These are phyloP conservation scores for Cytospora piceae DNA, from an alignment of 2,329 filamentous ascomycete genomes.

Conservation along the genomic window DNA sequence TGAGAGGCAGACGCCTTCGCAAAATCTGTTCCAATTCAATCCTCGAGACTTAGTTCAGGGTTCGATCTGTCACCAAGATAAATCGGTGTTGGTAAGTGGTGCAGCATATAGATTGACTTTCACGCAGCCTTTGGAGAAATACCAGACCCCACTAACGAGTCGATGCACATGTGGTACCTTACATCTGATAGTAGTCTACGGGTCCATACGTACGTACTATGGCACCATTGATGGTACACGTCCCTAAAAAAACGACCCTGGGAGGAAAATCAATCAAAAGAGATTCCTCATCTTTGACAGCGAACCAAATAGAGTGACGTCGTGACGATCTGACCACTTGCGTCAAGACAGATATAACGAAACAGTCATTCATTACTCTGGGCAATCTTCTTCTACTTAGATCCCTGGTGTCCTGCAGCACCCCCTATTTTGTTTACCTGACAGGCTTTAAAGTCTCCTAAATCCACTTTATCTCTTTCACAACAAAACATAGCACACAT, in stretches of 20 bases:
- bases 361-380: slow-evolving; percentile 7
- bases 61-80: neutral
- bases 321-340: slow-evolving; percentile 10
- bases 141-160: slow-evolving; percentile 1
- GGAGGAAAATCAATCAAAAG: neutral
- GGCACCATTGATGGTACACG: neutral
- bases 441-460: slow-evolving; percentile 12
- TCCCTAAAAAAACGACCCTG: neutral
- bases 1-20: neutral
- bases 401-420: slow-evolving; percentile 21
- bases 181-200: neutral
- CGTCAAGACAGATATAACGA: slow-evolving; percentile 18
- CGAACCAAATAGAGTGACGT: slow-evolving; percentile 16
- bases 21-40: neutral
- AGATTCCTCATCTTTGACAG: slow-evolving; percentile 6
- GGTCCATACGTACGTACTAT: neutral
- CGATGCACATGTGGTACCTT: slow-evolving; percentile 9
- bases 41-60: neutral
- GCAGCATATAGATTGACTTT: neutral
- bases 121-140: neutral
- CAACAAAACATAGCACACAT: slow-evolving; percentile 17
- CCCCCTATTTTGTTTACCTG: slow-evolving; percentile 23
- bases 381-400: slow-evolving; percentile 15
- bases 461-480: slow-evolving; percentile 13
- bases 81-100: neutral